Base-by-base conservation (phyloP, 2,329 filamentous ascomycete genomes). In the Aspergillus felis region DNA sequence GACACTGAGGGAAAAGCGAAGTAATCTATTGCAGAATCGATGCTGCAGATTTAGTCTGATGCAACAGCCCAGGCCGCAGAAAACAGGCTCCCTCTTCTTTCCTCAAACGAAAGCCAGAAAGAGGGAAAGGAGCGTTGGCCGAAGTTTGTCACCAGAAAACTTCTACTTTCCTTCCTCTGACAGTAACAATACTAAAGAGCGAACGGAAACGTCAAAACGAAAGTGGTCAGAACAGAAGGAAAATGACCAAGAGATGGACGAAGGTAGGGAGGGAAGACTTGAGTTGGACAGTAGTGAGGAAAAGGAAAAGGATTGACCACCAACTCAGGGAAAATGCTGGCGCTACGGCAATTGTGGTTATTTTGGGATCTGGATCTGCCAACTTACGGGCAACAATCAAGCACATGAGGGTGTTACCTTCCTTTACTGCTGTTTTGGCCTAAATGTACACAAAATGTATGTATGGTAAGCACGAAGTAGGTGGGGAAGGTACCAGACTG, bases 361-460 rank as follows among this genome's bases (percentile, higher is more conserved):
- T 70, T 70, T 70, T 69, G 66, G 66, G 66, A 62, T 60, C 60
- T 61, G 58, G 56, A 61, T 59, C 57, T 62, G 55, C 58, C 58
- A 64, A 63, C 59, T 64, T 62, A 62, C 54, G 57, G 51, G 51
- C 52, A 29, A 57, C 51, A 29, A 54, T 56, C 20, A 55, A 47
- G 53, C 51, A 58, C 51, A 51, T 56, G 51, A 53, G 51, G 52
- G 55, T 53, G 48, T 50, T 56, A 59, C 55, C 55, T 51, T 53
- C 55, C 46, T 54, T 50, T 38, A 38, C 32, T 38, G 32, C 32
- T 24, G 22, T 46, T 46, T 20, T 20, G 42, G 42, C 20, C 42
- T 14, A 22, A 46, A 12, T 46, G 42, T 46, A 46, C 42, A 46
- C 42, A 46, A 46, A 24, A 10, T 46, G 42, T 46, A 24, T 46